A percentile compares a stretch with the other conserved stretches of the same genome.
These are phyloP conservation scores for Syzygium aqueum DNA, from an alignment of 345 rosid species.

Conservation along the genomic window DNA sequence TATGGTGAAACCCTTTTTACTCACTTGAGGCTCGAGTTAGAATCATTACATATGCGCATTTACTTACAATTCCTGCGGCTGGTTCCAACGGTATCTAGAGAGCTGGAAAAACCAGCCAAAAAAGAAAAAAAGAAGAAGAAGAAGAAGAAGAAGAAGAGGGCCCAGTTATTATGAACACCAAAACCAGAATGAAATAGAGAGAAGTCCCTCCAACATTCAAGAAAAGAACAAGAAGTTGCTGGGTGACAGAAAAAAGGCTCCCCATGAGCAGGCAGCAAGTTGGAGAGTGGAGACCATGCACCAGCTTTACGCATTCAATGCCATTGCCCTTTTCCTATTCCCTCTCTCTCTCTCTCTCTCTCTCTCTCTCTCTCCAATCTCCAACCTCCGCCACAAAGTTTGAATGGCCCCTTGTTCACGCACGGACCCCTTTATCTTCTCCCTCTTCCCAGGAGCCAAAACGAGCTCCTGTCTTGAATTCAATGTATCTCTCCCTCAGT, in stretches of 20 bases:
- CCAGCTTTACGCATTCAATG: not conserved
- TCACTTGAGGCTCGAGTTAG: rapidly evolving
- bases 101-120: too few species aligned
- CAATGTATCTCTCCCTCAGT: not conserved
- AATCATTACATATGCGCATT: not conserved
- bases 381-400: not conserved
- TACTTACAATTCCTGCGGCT: not conserved
- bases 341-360: too few species aligned
- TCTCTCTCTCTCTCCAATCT: not conserved
- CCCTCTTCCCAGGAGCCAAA: not conserved
- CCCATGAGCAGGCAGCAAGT: not conserved
- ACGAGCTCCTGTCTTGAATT: not conserved
- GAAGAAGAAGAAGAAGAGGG: too few species aligned
- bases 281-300: not conserved
- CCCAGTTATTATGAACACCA: not conserved
- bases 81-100: too few species aligned
- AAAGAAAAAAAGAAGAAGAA: too few species aligned
- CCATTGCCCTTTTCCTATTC: rapidly evolving
- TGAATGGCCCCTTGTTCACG: not conserved
- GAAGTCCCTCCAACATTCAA: not conserved
- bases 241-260: not conserved
- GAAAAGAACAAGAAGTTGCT: not conserved
- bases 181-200: not conserved
- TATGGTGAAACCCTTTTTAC: not conserved
- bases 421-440: not conserved